phyloP scores from a whole-genome alignment of 2,329 filamentous ascomycete genomes.

The Cryoendolithus antarcticus region DNA sequence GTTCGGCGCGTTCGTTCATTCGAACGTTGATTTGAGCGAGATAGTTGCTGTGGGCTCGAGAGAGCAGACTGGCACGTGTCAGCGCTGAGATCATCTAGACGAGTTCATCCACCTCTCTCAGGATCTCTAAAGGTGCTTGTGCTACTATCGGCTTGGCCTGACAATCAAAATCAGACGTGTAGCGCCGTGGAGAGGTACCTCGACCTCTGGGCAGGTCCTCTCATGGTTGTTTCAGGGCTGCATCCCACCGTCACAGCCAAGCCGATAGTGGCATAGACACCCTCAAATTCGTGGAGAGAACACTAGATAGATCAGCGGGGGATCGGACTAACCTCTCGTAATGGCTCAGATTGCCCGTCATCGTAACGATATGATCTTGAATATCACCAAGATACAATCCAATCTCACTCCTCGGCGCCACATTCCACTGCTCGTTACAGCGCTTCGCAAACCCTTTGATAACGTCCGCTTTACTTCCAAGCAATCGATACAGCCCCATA shows the following conservation, averaged over 20 bases:
- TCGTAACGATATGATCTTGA: slow-evolving; percentile 97
- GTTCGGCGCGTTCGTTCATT: slow-evolving; percentile 95
- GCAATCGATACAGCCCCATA: slow-evolving; percentile 82
- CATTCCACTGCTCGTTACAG: slow-evolving; percentile 96
- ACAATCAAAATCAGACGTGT: no score
- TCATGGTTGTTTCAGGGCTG: no score
- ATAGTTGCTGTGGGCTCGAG: slow-evolving; percentile 87
- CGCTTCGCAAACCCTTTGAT: slow-evolving; percentile 98
- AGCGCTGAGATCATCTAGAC: no score
- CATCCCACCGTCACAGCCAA: no score
- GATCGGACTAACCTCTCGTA: slow-evolving; percentile 69
- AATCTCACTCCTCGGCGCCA: slow-evolving; percentile 88
- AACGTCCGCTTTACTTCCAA: slow-evolving; percentile 96
- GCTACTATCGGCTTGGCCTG: no score
- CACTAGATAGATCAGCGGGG: no score
- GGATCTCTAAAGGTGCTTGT: no score
- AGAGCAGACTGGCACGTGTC: slow-evolving; percentile 53
- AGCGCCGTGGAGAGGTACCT: no score
- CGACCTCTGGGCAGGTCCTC: no score
- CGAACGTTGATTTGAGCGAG: slow-evolving; percentile 98
- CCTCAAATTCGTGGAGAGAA: no score
- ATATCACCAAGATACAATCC: slow-evolving; percentile 97
- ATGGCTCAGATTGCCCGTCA: slow-evolving; percentile 91
- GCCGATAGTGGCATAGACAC: no score
- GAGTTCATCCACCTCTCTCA: no score